Evolutionary conservation across 805 yeast species (phyloP), one percentile per base, ranked within the genome.

Genomic region (Saccharomyces jurei): DNA sequence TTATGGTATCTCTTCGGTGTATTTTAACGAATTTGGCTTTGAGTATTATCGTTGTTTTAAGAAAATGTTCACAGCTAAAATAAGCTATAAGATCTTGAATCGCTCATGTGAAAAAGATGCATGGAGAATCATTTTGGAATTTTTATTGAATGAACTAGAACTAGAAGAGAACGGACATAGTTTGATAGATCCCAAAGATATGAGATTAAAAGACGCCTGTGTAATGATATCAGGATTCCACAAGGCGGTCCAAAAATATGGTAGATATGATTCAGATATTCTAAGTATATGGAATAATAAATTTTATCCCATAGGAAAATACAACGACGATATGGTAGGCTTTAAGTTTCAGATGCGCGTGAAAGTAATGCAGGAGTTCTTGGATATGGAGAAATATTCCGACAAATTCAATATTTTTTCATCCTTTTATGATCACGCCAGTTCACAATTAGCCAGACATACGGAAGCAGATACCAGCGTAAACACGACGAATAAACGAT

Each of bases 1-100:
- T 13, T 58, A 58, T 47, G 60, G 60, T 6, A 50, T 67, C 2
- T 59, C 64, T 2, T 63, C 70, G 5, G 55, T 66, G 52, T 68
- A 63, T 53, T 68, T 67, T 50, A 67, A 67, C 50, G 66, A 66
- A 50, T 60, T 67, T 52, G 67, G 64, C 2, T 54, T 58, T n/a
- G 67, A 65, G 27, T 64, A 66, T 49, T 67, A 66, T 49, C 61
- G 66, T 22, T 55, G 65, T 48, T 68, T 67, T 50, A 64, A 60
- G 52, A 63, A 63, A 48, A 61, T 68, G 66, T 68, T 68, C 48
- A 57, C 63, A 8, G 64, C 65, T 4, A 67, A 67, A 51, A 57
- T 68, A 5, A 56, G 56, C 32, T 66, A 62, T 48, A 66, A 64
- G 49, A 62, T 65, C 21, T 57, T 65, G 51, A 59, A 58, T 32